Evolutionary conservation across 208 protist genomes (phyloP).

Genomic region (Crithidia bombi): DNA sequence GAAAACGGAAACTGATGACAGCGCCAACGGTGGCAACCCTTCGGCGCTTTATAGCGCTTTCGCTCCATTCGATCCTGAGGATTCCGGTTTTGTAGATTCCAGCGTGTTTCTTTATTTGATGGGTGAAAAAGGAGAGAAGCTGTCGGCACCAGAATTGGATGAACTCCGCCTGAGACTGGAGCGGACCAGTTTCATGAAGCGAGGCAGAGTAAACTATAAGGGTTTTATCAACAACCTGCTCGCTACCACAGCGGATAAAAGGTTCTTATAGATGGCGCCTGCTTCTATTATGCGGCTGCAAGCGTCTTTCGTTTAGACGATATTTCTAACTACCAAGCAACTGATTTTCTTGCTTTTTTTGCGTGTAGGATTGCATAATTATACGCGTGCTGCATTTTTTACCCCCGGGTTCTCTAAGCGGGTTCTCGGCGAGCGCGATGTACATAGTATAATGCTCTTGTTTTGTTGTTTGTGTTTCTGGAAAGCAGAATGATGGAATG

Average conservation of each 20-base stretch:
- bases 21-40: not conserved
- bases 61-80: conserved; percentile 47
- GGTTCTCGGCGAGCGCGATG: not conserved
- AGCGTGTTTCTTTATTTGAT: conserved; percentile 58
- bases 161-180: conserved; percentile 46
- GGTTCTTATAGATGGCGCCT: not conserved
- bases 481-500: not conserved
- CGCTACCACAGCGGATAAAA: conserved; percentile 19
- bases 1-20: conserved; percentile 1
- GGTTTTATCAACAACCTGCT: conserved; percentile 52
- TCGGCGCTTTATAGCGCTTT: conserved; percentile 41
- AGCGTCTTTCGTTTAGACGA: too few relatives aligned
- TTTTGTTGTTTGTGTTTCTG: conserved; percentile 1
- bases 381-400: too few relatives aligned
- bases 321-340: not conserved
- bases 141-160: conserved; percentile 46
- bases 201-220: conserved; percentile 60
- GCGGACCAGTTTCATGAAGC: conserved; percentile 45
- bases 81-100: conserved; percentile 56
- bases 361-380: too few relatives aligned
- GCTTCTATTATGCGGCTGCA: too few relatives aligned
- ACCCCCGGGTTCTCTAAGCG: too few relatives aligned
- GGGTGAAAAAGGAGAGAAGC: conserved; percentile 47
- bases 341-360: conserved; percentile 5
- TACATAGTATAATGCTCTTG: not conserved